Evolutionary conservation across 371 early-diverging fungal species (phyloP), one percentile per base, ranked within the genome.

Genomic region (Circinella minor): DNA sequence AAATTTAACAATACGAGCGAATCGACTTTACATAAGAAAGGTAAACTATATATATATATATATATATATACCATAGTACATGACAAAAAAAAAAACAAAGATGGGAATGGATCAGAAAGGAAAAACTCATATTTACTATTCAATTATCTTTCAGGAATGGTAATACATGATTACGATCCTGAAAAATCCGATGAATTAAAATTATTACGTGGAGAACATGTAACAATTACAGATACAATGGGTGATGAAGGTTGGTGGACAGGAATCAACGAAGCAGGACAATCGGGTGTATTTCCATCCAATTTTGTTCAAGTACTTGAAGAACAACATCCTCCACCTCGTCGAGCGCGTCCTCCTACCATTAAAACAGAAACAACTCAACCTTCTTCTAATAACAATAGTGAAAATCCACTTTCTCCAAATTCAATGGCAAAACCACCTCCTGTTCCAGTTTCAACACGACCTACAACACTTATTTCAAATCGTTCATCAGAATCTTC

Each of bases 231-330:
- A 9, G 88, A 88, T 57, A 79, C 81, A 65, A 67, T 77, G 47
- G 87, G 79, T 3, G 84, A 88, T 64, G 82, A 83, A 61, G 89
- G 87, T 11, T 90, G 90, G 90, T 88, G 87, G 88, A 75, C 73
- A 59, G 90, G 90, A 20, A 78, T 72, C 38, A 86, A 84, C 63
- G 89, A 90, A 62, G 73, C 76, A 13, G 87, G 86, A 15, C 66
- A 75, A 7, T 69, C 70, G 17, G 90, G 90, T 18, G 70, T 86
- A 36, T 90, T 90, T 61, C 90, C 90, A 15, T 78, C 86, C 43
- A 86, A 86, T 62, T 90, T 85, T 80, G 86, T 88, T 11, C 79
- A 86, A 70, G 77, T 85, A 54, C 65, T 90, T 39, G 81, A 80
- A 60, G 77, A 80, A 47, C 78, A 87, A 36, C 70, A 67, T 7